Conservation (phyloP, 148 eudicot genomes). For the Fagopyrum tataricum region DNA sequence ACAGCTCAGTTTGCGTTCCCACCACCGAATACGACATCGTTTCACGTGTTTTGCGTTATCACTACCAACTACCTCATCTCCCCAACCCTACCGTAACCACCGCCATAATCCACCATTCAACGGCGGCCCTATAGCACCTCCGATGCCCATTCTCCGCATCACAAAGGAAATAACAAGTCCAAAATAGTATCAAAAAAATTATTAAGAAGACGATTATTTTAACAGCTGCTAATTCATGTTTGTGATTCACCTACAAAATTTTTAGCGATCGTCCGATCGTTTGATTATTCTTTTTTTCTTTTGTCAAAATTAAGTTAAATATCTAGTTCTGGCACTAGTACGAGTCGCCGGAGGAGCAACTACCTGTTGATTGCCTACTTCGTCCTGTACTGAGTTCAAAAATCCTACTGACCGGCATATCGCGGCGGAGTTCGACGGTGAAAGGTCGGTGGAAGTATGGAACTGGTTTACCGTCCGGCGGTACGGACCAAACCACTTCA, state of each 20-base stretch:
- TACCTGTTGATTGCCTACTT: not conserved
- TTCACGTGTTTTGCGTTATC: not conserved
- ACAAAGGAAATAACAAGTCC: not conserved
- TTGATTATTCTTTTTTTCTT: too few relatives aligned
- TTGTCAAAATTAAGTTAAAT: too few relatives aligned
- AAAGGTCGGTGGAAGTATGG: not conserved
- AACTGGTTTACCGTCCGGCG: not conserved
- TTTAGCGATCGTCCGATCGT: too few relatives aligned
- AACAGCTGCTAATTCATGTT: not conserved
- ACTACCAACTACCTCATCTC: not conserved
- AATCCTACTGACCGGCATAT: slow-evolving; percentile 41
- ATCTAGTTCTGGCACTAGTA: not conserved
- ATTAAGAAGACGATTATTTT: not conserved
- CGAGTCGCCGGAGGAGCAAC: not conserved
- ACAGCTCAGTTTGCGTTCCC: not conserved
- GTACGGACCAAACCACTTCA: slow-evolving; percentile 25
- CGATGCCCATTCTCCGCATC: not conserved
- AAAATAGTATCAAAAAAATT: not conserved
- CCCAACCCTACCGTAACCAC: not conserved
- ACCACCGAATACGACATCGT: not conserved
- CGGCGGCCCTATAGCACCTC: not conserved
- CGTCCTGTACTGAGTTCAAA: slow-evolving; percentile 20
- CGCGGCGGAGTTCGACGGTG: slow-evolving; percentile 3
- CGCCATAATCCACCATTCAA: not conserved
- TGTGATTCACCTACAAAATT: not conserved